Evolutionary conservation across 306 rosid species (phyloP).

Genomic region (Begonia loranthoides): DNA sequence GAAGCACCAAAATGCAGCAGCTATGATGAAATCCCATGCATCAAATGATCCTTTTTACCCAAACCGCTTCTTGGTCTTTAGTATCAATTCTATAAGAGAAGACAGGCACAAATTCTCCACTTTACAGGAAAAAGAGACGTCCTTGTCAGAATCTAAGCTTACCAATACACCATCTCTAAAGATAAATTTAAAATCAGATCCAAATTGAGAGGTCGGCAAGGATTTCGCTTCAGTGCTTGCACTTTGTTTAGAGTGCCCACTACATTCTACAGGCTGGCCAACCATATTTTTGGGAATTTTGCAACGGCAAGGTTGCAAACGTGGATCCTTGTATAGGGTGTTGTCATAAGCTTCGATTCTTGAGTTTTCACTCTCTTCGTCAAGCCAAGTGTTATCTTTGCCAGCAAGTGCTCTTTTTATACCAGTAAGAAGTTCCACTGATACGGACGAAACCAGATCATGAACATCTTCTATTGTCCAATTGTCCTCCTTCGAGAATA

Average conservation of each 20-base stretch:
- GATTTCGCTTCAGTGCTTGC: conserved; percentile 13
- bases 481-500: conserved; percentile 20
- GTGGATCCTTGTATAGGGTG: conserved; percentile 10
- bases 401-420: conserved; percentile 33
- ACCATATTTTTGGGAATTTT: conserved; percentile 12
- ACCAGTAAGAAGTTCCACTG: conserved; percentile 60
- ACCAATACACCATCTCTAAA: conserved; percentile 83
- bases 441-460: conserved; percentile 50
- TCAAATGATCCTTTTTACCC: conserved; percentile 30
- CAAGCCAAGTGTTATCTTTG: conserved; percentile 14
- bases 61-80: conserved; percentile 37
- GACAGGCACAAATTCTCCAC: conserved; percentile 78
- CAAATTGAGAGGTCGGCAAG: conserved; percentile 5
- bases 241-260: conserved; percentile 36
- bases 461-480: conserved; percentile 67
- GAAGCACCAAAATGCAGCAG: conserved; percentile 22
- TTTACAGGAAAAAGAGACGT: conserved; percentile 65
- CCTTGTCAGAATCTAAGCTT: conserved; percentile 34
- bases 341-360: conserved; percentile 9
- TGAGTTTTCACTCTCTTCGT: conserved; percentile 4
- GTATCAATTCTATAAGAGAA: conserved; percentile 55
- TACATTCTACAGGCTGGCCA: conserved; percentile 39
- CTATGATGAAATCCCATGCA: conserved; percentile 25
- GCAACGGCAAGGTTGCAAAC: conserved; percentile 21
- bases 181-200: conserved; percentile 39